Conservation (phyloP, 192 early-diverging fungal species). For the Allomyces macrogynus region DNA sequence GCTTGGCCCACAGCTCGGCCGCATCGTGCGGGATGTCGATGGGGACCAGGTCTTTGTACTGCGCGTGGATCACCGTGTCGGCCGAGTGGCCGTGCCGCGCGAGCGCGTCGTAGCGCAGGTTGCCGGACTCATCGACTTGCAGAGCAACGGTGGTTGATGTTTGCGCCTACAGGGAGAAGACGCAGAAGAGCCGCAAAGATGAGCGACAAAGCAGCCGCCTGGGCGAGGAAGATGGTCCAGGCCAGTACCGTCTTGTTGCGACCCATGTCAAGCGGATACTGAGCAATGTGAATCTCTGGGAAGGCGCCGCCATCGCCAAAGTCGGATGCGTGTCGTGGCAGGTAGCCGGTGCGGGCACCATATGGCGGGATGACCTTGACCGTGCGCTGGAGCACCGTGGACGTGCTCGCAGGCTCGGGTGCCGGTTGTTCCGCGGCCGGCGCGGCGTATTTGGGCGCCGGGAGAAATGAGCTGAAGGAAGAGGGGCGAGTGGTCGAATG, state of each 20-base stretch:
- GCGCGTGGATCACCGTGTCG: slow-evolving; percentile 56
- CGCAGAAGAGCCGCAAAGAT: slow-evolving; percentile 1
- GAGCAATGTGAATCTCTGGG: slow-evolving; percentile 76
- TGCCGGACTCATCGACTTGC: slow-evolving; percentile 76
- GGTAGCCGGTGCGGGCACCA: slow-evolving; percentile 55
- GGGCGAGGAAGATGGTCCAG: slow-evolving; percentile 2
- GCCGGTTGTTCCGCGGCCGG: not conserved
- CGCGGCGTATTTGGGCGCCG: not conserved
- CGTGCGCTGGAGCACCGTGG: not conserved
- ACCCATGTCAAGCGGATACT: slow-evolving; percentile 93
- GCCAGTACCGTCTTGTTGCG: slow-evolving; percentile 30
- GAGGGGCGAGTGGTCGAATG: no score
- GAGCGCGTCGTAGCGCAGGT: slow-evolving; percentile 73
- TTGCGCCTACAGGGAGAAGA: no score
- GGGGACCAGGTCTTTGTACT: slow-evolving; percentile 62
- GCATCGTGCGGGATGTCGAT: slow-evolving; percentile 38
- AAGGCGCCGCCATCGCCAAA: slow-evolving; percentile 96
- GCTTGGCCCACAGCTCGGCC: slow-evolving; percentile 46
- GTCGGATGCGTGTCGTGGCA: slow-evolving; percentile 58
- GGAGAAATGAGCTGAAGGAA: not conserved
- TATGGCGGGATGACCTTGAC: slow-evolving; percentile 42
- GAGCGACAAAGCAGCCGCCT: not conserved
- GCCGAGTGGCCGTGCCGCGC: slow-evolving; percentile 52
- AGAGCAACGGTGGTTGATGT: slow-evolving; percentile 46
- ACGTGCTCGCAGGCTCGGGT: not conserved